A percentile compares a stretch with the other conserved stretches of the same genome.
phyloP scores from a whole-genome alignment of 2,329 filamentous ascomycete genomes.

The Cryphonectria carpinicola region DNA sequence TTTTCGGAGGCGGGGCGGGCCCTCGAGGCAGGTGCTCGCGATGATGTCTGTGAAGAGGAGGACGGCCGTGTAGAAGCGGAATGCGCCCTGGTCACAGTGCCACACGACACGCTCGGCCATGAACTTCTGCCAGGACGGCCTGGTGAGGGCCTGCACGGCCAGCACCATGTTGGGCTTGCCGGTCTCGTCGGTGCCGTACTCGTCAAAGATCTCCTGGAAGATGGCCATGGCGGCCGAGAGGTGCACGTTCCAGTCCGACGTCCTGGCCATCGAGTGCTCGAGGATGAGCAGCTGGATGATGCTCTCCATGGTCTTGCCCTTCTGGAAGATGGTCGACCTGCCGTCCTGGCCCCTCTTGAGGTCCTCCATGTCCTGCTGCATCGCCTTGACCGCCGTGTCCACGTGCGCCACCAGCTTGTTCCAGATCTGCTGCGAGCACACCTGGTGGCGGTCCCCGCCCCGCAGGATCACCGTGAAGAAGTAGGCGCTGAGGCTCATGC shows the following conservation, averaged over 20 bases:
- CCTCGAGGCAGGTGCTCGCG: constrained; percentile 50
- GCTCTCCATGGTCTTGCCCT: constrained; percentile 47
- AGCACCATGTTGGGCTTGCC: constrained; percentile 34
- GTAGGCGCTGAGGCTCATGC: constrained; percentile 59
- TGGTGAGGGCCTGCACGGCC: constrained; percentile 30
- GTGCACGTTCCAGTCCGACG: constrained; percentile 55
- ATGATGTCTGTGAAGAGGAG: constrained; percentile 56
- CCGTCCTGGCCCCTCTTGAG: constrained; percentile 20
- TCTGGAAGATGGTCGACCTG: constrained; percentile 23
- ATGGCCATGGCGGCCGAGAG: constrained; percentile 54
- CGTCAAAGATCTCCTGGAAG: constrained; percentile 50
- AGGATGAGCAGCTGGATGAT: constrained; percentile 59
- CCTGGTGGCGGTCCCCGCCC: constrained; percentile 39
- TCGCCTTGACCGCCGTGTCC: constrained; percentile 51
- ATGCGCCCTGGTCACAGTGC: constrained; percentile 50
- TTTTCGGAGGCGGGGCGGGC: constrained; percentile 45
- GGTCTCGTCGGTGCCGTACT: constrained; percentile 40
- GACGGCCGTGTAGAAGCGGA: constrained; percentile 51
- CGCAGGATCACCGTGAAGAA: constrained; percentile 55
- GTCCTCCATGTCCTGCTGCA: constrained; percentile 60
- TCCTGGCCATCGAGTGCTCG: constrained; percentile 50
- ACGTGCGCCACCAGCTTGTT: constrained; percentile 49
- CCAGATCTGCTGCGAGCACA: constrained; percentile 42
- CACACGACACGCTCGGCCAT: constrained; percentile 41
- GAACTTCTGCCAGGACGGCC: constrained; percentile 41